Evolutionary conservation across 148 eudicot genomes (phyloP).

Genomic region (Amaranthus palmeri): DNA sequence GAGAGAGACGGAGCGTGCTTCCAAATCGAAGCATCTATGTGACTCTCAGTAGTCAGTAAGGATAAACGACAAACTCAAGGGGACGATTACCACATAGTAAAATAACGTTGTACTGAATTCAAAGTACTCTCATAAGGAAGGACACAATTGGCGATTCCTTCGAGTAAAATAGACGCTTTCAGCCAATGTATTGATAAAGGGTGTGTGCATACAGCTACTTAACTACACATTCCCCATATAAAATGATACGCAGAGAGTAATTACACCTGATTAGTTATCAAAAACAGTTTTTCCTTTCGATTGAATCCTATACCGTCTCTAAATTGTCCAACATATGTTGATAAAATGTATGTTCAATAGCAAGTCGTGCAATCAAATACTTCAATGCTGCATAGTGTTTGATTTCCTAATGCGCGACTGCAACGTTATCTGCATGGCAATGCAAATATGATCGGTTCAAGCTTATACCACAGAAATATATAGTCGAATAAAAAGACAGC

Average conservation of each 20-base stretch:
- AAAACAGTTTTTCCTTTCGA: not conserved
- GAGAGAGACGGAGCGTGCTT: no score
- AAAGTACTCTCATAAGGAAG: not conserved
- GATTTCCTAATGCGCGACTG: not conserved
- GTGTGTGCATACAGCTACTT: not conserved
- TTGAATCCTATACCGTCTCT: not conserved
- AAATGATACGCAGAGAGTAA: not conserved
- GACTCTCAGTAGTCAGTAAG: no score
- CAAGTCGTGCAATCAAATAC: not conserved
- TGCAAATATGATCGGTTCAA: not conserved
- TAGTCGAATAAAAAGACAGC: no score
- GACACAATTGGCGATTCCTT: not conserved
- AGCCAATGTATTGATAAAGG: not conserved
- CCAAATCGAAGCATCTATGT: no score
- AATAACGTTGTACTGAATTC: no score
- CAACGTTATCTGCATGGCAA: not conserved
- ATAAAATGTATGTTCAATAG: not conserved
- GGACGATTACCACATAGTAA: no score
- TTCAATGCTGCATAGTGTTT: not conserved
- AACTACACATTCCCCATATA: conserved; percentile 14
- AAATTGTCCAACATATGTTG: conserved; percentile 1
- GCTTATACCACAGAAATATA: not conserved
- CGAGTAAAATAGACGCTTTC: not conserved
- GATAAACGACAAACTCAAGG: no score
- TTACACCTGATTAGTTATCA: not conserved